These are phyloP conservation scores for Penicillium ochrochloron DNA, from an alignment of 495 filamentous ascomycete species.

Conservation along the genomic window DNA sequence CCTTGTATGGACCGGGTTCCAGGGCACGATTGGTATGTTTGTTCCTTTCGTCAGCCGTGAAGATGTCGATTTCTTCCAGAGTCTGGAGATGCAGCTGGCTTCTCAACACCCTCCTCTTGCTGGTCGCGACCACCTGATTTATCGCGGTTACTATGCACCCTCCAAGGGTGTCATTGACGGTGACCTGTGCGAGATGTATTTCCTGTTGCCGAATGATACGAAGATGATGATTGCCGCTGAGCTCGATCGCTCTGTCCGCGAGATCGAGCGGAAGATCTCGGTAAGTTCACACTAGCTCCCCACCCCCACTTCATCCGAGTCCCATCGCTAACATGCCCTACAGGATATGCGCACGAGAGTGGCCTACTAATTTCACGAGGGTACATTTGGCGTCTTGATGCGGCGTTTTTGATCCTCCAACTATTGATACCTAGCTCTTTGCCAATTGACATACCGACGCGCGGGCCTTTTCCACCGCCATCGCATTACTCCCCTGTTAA, in stretches of 20 bases:
- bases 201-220: slow-evolving; percentile 77
- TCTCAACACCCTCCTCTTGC: slow-evolving; percentile 83
- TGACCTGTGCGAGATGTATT: slow-evolving; percentile 94
- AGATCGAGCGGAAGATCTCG: slow-evolving; percentile 95
- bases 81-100: slow-evolving; percentile 82
- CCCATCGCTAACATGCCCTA: slow-evolving; percentile 23
- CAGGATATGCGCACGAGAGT: slow-evolving; percentile 88
- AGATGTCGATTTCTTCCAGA: slow-evolving; percentile 97
- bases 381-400: slow-evolving; percentile 31
- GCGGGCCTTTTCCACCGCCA: slow-evolving; percentile 24
- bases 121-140: slow-evolving; percentile 93
- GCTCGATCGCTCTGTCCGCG: slow-evolving; percentile 84
- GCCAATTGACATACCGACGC: slow-evolving; percentile 30
- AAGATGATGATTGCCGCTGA: slow-evolving; percentile 95
- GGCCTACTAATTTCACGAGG: slow-evolving; percentile 64
- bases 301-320: not conserved
- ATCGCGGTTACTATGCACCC: slow-evolving; percentile 94
- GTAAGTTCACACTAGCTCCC: slow-evolving; percentile 51
- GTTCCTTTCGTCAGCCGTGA: slow-evolving; percentile 89
- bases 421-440: slow-evolving; percentile 37
- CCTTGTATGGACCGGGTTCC: slow-evolving; percentile 90
- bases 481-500: not conserved
- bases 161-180: slow-evolving; percentile 97
- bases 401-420: slow-evolving; percentile 28
- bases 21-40: slow-evolving; percentile 90